Evolutionary conservation across 768 basidiomycete genomes (phyloP).

Genomic region (Macrolepiota fuliginosa): DNA sequence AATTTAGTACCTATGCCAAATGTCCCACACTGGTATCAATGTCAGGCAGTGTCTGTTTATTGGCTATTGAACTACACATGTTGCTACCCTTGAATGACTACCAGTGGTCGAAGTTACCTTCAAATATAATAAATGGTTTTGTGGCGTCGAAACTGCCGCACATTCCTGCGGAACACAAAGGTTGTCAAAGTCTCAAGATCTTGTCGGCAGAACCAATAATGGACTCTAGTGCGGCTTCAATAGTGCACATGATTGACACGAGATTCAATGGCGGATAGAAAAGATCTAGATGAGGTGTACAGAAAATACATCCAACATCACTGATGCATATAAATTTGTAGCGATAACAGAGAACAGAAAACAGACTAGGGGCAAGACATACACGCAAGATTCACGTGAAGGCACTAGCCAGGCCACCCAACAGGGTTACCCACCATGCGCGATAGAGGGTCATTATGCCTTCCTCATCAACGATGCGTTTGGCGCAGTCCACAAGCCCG

Average conservation of each 20-base stretch:
- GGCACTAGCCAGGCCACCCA: slow-evolving; percentile 60
- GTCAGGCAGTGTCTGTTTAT: background rate
- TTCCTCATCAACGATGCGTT: slow-evolving; percentile 77
- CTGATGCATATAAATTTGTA: no score
- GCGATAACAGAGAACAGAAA: background rate
- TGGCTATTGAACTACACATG: background rate
- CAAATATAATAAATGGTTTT: background rate
- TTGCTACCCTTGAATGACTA: background rate
- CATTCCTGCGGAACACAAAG: background rate
- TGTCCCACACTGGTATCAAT: no score
- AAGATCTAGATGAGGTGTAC: background rate
- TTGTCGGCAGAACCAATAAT: background rate
- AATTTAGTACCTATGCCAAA: background rate
- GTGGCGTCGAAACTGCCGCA: background rate
- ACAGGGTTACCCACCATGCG: slow-evolving; percentile 82
- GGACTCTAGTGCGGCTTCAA: background rate
- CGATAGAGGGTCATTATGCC: slow-evolving; percentile 72
- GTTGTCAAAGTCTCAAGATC: background rate
- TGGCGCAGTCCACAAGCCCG: slow-evolving; percentile 71
- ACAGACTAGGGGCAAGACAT: background rate
- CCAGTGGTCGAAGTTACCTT: background rate
- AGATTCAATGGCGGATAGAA: background rate
- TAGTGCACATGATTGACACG: background rate
- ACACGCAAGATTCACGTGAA: slow-evolving; percentile 33
- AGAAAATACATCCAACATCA: background rate